These are phyloP conservation scores for Diaporthe capsici DNA, from an alignment of 2,329 filamentous ascomycete genomes.

Conservation along the genomic window DNA sequence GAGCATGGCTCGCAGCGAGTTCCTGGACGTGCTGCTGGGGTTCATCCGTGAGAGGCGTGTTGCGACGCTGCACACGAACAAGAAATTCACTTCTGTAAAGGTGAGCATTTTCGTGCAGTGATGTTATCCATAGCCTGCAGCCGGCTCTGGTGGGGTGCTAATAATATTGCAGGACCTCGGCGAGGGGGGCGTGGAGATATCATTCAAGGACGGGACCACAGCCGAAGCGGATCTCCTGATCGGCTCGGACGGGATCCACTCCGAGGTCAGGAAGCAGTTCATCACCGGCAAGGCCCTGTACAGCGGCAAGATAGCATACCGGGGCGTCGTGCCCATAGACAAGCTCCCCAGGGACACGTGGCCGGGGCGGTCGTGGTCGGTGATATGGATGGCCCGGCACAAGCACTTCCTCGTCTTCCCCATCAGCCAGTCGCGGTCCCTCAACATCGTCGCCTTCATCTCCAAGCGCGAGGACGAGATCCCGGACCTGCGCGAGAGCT, in stretches of 20 bases:
- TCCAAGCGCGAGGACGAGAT: conserved; percentile 41
- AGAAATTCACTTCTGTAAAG: conserved; percentile 32
- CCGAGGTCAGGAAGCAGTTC: conserved; percentile 38
- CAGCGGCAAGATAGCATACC: conserved; percentile 49
- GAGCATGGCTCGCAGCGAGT: conserved; percentile 39
- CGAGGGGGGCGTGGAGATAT: conserved; percentile 40
- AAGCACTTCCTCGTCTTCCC: conserved; percentile 41
- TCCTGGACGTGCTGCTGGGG: conserved; percentile 32
- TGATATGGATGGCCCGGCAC: conserved; percentile 38
- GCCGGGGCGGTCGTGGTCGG: conserved; percentile 34
- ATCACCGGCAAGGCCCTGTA: conserved; percentile 45
- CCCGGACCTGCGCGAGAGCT: conserved; percentile 40
- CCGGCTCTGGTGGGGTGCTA: background rate
- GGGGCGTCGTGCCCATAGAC: conserved; percentile 49
- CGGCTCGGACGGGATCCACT: conserved; percentile 42
- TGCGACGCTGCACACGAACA: conserved; percentile 34
- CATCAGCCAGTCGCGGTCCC: conserved; percentile 38
- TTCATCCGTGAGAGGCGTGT: conserved; percentile 22
- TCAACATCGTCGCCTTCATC: conserved; percentile 43
- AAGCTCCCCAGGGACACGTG: conserved; percentile 34
- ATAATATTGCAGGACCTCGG: conserved; percentile 41
- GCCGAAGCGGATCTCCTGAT: conserved; percentile 38
- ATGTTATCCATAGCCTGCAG: too few relatives aligned
- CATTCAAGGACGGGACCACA: conserved; percentile 33
- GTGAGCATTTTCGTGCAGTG: background rate